Base-by-base conservation (phyloP, 208 protist genomes). In the Crithidia acanthocephali region DNA sequence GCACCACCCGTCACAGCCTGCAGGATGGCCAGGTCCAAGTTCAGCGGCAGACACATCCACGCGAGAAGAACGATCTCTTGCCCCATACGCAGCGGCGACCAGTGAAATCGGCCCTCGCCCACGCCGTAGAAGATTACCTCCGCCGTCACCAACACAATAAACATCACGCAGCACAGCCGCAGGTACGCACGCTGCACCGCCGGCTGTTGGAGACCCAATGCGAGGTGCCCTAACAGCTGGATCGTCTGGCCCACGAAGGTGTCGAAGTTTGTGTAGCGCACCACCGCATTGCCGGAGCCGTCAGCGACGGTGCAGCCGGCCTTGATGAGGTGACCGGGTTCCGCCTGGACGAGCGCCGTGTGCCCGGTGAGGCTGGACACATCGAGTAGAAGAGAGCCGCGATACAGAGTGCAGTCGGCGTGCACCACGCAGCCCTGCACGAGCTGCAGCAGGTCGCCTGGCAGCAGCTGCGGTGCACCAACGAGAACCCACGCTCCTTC, bases 201-300 rank as follows among this genome's bases (percentile, higher is more conserved):
- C 62, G 63, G 68, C 42, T 42, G 63, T 44, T 16, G 18, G 27
- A 71, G 60, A 2, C 45, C 37, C 20, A 42, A 63, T 2, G 59
- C 52, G 6, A 69, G 52, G 52, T 47, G 68, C 52, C 85, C 61
- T 0, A 99, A 69, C 4, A 98, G 77, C 28, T 61, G 23, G 4
- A 95, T 85, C 7, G 94, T 85, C 47, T 89, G 86, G 25, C 95
- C 97, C 68, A 94, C 93, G 55, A 98, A 95, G 10, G 96, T 96
- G 22, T 95, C 87, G 4, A 68, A 18, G 27, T 94, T 95, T 5
- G 96, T 99, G 44, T 64, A 78, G 66, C 85, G 79, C 48, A 91
- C 83, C 9, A 75, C 82, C 0, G 75, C 85, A 55, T 63, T 64
- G 22, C 82, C 85, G 33, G 78, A 71, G 5, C 84, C 88, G 42